phyloP scores from a whole-genome alignment of 495 filamentous ascomycete genomes.

The Terfezia boudieri region DNA sequence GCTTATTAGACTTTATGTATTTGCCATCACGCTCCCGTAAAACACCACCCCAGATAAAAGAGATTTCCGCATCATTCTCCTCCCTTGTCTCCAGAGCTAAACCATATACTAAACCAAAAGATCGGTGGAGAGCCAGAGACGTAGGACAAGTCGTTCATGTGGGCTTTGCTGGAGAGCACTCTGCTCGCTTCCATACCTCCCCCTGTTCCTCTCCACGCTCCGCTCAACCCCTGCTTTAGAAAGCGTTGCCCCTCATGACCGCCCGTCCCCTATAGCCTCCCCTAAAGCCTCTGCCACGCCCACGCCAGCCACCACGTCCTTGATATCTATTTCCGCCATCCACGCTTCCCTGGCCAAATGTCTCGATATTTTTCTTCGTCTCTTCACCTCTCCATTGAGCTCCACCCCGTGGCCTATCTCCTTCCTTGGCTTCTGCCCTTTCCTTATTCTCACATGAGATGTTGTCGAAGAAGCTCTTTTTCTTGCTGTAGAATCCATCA shows the following conservation, averaged over 20 bases:
- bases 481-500: conserved; percentile 52
- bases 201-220: background rate
- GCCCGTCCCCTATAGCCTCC: conserved; percentile 20
- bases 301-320: conserved; percentile 31
- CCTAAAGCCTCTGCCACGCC: conserved; percentile 41
- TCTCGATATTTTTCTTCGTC: conserved; percentile 87
- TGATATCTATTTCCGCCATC: conserved; percentile 44
- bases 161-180: too few species aligned
- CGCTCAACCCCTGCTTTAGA: background rate
- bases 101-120: too few species aligned
- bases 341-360: conserved; percentile 93
- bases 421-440: conserved; percentile 45
- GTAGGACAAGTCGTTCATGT: too few species aligned
- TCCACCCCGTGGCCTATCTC: conserved; percentile 44
- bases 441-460: conserved; percentile 86
- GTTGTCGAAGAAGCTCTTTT: conserved; percentile 84
- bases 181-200: too few species aligned
- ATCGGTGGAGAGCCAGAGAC: too few species aligned
- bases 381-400: conserved; percentile 84
- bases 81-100: too few species aligned
- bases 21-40: background rate
- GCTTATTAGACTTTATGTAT: background rate
- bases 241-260: conserved; percentile 1
- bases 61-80: too few species aligned
- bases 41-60: conserved; percentile 10